Evolutionary conservation across 352 stramenopile genomes (phyloP).

Genomic region (Phytophthora pluvialis): DNA sequence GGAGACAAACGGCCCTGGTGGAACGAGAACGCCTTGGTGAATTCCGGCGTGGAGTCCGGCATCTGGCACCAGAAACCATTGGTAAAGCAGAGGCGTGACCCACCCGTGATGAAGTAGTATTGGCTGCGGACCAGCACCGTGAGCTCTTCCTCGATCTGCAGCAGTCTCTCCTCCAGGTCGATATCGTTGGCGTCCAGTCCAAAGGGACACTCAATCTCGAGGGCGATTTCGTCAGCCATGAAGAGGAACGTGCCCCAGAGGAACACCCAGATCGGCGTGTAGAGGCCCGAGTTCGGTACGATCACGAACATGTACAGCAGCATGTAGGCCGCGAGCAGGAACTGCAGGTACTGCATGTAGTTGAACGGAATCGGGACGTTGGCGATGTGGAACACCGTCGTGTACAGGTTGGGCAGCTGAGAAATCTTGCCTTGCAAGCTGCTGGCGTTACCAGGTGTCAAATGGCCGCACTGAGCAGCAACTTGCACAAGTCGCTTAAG

Average conservation of each 20-base stretch:
- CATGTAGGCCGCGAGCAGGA: constrained; percentile 73
- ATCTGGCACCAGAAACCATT: constrained; percentile 29
- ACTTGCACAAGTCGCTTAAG: constrained; percentile 74
- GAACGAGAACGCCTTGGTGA: constrained; percentile 51
- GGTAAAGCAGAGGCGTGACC: constrained; percentile 36
- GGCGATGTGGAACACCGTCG: constrained; percentile 81
- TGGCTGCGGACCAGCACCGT: constrained; percentile 75
- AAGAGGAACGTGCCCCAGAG: constrained; percentile 80
- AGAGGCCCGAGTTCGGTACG: constrained; percentile 67
- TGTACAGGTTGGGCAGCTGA: constrained; percentile 72
- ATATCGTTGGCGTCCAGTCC: constrained; percentile 81
- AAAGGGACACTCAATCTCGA: constrained; percentile 84
- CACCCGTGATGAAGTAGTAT: constrained; percentile 78
- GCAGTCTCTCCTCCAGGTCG: constrained; percentile 69
- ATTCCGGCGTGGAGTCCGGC: constrained; percentile 15
- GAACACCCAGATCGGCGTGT: constrained; percentile 82
- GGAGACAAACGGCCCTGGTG: constrained; percentile 63
- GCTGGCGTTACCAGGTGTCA: constrained; percentile 61
- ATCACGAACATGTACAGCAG: constrained; percentile 82
- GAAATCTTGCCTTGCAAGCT: constrained; percentile 71
- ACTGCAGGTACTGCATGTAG: constrained; percentile 83
- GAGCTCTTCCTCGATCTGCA: constrained; percentile 82
- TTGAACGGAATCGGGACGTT: constrained; percentile 87
- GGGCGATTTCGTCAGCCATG: constrained; percentile 75
- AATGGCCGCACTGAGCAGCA: constrained; percentile 53